These are phyloP conservation scores for Nakataea oryzae DNA, from an alignment of 2,329 filamentous ascomycete genomes.

Conservation along the genomic window DNA sequence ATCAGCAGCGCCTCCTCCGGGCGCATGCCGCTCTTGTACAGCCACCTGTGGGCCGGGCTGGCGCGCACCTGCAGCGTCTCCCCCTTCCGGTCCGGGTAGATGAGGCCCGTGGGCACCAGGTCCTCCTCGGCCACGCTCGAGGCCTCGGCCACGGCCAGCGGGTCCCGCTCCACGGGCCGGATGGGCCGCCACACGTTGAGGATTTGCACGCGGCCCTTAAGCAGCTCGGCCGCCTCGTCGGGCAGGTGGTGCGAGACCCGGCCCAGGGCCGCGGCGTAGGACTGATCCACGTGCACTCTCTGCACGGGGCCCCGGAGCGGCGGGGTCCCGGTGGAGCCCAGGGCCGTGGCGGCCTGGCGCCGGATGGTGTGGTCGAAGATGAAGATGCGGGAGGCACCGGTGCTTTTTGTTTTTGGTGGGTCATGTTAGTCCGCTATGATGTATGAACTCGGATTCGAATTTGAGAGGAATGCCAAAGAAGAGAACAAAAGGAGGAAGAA, in stretches of 20 bases:
- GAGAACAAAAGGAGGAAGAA: too few species aligned
- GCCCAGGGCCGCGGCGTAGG: constrained; percentile 14
- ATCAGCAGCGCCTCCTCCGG: constrained; percentile 63
- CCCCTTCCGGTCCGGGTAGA: constrained; percentile 57
- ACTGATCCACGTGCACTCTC: constrained; percentile 49
- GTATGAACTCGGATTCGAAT: too few species aligned
- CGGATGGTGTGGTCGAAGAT: constrained; percentile 54
- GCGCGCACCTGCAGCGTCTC: constrained; percentile 63
- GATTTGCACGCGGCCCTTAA: constrained; percentile 45
- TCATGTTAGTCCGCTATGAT: neutral
- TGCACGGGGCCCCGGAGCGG: constrained; percentile 31
- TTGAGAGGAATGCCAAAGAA: too few species aligned
- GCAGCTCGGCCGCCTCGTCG: constrained; percentile 29
- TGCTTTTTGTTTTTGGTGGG: constrained; percentile 24
- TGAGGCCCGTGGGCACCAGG: constrained; percentile 61
- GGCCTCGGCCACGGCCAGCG: constrained; percentile 60
- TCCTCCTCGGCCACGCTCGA: constrained; percentile 50
- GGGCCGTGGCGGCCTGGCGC: constrained; percentile 31
- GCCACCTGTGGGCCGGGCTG: constrained; percentile 57
- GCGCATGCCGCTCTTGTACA: constrained; percentile 71
- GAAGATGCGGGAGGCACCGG: constrained; percentile 42
- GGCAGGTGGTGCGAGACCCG: constrained; percentile 28
- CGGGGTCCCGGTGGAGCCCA: neutral
- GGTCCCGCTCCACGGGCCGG: constrained; percentile 50
- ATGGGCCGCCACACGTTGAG: constrained; percentile 78